A percentile compares a stretch with the other conserved stretches of the same genome.
Conservation (phyloP, 495 filamentous ascomycete species). For the Aspergillus olivimuriae region DNA sequence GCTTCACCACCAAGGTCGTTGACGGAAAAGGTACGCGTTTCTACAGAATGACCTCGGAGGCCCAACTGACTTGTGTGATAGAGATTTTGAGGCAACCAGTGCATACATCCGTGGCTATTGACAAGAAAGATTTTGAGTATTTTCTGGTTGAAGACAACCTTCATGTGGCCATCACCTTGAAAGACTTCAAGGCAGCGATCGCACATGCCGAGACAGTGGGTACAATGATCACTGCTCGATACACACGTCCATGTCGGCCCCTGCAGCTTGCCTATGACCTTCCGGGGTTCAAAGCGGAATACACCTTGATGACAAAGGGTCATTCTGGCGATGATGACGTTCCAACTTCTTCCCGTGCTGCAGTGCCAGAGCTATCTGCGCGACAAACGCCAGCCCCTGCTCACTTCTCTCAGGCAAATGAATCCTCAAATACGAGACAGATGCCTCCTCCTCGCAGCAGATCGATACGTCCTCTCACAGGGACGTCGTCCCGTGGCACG, state of each 20-base stretch:
- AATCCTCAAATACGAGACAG: constrained; percentile 6
- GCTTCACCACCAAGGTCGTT: constrained; percentile 86
- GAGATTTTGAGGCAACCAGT: constrained; percentile 91
- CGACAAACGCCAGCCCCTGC: constrained; percentile 23
- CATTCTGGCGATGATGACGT: constrained; percentile 50
- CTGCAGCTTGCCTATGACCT: constrained; percentile 74
- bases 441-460: constrained; percentile 23
- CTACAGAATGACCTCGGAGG: no score
- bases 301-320: constrained; percentile 92
- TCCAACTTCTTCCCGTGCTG: constrained; percentile 24
- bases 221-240: constrained; percentile 64
- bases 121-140: constrained; percentile 79
- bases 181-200: constrained; percentile 90
- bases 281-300: constrained; percentile 75
- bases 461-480: constrained; percentile 31
- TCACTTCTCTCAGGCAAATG: constrained; percentile 11
- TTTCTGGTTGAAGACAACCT: constrained; percentile 72
- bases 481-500: constrained; percentile 21
- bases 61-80: constrained; percentile 23
- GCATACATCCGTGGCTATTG: constrained; percentile 83
- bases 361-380: constrained; percentile 30
- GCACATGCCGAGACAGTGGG: constrained; percentile 74
- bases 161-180: constrained; percentile 84
- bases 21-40: constrained; percentile 76
- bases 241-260: constrained; percentile 73